These are phyloP conservation scores for Neurospora sp. DNA, from an alignment of 495 filamentous ascomycete species.

Conservation along the genomic window DNA sequence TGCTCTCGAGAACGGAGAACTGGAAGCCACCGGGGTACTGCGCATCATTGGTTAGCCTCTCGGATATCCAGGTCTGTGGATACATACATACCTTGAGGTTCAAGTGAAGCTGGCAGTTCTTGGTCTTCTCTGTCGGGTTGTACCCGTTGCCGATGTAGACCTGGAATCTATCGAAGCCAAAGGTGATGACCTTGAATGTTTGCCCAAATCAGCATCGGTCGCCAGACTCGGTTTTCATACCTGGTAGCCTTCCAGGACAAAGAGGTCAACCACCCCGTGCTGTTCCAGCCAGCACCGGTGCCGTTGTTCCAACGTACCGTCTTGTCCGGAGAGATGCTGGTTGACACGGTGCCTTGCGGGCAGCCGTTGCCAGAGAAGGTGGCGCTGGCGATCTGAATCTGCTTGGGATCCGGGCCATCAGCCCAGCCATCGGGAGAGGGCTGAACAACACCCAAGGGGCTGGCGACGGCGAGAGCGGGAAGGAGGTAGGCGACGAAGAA, in stretches of 20 bases:
- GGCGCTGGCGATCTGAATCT: conserved; percentile 42
- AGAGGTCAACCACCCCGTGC: not conserved
- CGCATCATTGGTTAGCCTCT: too few relatives aligned
- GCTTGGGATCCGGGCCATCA: conserved; percentile 26
- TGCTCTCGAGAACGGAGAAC: conserved; percentile 43
- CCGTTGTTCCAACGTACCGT: conserved; percentile 24
- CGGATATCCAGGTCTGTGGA: not conserved
- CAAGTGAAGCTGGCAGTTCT: conserved; percentile 53
- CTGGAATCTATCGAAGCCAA: conserved; percentile 47
- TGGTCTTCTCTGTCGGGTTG: conserved; percentile 29
- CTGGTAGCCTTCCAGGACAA: not conserved
- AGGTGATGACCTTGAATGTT: conserved; percentile 40
- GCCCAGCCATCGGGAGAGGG: conserved; percentile 20
- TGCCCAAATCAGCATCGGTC: not conserved
- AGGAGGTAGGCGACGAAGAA: conserved; percentile 31
- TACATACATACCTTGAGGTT: conserved; percentile 28
- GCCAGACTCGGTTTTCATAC: not conserved
- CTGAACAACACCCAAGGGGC: conserved; percentile 22
- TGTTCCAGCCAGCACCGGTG: conserved; percentile 3
- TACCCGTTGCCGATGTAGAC: conserved; percentile 44
- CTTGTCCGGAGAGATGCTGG: conserved; percentile 40
- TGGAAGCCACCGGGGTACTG: conserved; percentile 48
- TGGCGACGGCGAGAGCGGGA: conserved; percentile 36
- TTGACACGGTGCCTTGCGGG: conserved; percentile 40
- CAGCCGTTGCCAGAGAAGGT: conserved; percentile 52